A percentile compares a stretch with the other conserved stretches of the same genome.
Conservation (phyloP, 2,329 filamentous ascomycete species). For the Phyllosticta citribraziliensis region DNA sequence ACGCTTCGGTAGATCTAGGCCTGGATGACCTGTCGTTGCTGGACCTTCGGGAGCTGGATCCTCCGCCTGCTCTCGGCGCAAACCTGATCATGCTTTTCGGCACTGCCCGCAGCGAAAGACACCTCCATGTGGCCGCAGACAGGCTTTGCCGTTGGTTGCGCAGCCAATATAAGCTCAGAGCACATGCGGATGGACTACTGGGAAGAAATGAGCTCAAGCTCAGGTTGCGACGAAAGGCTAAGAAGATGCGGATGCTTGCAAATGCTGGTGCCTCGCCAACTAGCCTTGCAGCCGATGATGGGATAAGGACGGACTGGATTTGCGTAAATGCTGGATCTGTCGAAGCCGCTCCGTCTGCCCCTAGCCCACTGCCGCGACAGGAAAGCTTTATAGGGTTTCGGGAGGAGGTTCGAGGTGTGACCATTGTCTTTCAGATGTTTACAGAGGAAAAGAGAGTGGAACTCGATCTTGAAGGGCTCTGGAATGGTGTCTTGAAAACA, state of each 20-base stretch:
- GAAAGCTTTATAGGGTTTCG: slow-evolving; percentile 72
- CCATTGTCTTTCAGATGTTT: slow-evolving; percentile 61
- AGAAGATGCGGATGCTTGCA: slow-evolving; percentile 71
- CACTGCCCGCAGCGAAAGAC: slow-evolving; percentile 83
- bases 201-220: slow-evolving; percentile 87
- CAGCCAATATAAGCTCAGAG: slow-evolving; percentile 58
- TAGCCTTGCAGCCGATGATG: slow-evolving; percentile 62
- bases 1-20: slow-evolving; percentile 74
- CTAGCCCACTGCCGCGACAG: background rate
- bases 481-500: slow-evolving; percentile 41
- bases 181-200: slow-evolving; percentile 77
- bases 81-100: slow-evolving; percentile 89
- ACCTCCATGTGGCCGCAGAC: slow-evolving; percentile 84
- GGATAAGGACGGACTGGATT: slow-evolving; percentile 88
- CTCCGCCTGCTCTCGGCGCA: slow-evolving; percentile 75
- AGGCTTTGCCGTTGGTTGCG: slow-evolving; percentile 82
- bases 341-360: slow-evolving; percentile 37
- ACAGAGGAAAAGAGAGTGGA: slow-evolving; percentile 60
- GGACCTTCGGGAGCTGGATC: slow-evolving; percentile 75
- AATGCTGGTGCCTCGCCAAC: slow-evolving; percentile 51
- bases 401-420: slow-evolving; percentile 43
- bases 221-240: slow-evolving; percentile 69
- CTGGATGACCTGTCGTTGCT: slow-evolving; percentile 71
- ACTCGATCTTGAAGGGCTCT: slow-evolving; percentile 56
- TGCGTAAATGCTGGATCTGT: slow-evolving; percentile 80